phyloP scores from a whole-genome alignment of 306 rosid species.

The Fragaria vesca region DNA sequence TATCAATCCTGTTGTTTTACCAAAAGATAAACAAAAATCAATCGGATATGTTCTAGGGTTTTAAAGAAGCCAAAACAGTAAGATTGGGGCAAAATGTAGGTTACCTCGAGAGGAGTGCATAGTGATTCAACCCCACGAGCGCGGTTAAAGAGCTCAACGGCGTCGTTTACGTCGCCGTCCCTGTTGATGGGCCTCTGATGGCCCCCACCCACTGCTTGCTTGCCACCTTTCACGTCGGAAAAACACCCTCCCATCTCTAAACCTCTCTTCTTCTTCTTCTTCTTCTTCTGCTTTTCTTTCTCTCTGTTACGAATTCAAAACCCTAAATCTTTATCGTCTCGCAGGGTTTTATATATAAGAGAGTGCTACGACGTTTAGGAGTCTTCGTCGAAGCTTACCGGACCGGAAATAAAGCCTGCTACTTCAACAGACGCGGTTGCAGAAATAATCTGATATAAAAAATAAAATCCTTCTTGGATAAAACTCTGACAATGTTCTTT shows the following conservation, averaged over 20 bases:
- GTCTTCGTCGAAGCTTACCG: too few relatives aligned
- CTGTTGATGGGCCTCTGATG: conserved; percentile 15
- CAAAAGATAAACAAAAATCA: not conserved
- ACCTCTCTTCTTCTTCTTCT: too few relatives aligned
- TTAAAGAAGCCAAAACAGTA: not conserved
- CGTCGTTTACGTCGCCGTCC: conserved; percentile 43
- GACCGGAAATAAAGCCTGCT: too few relatives aligned
- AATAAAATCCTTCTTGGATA: too few relatives aligned
- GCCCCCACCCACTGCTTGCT: conserved; percentile 52
- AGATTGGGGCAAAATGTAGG: not conserved
- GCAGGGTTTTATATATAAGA: too few relatives aligned
- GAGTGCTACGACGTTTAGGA: too few relatives aligned
- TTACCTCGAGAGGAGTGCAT: conserved; percentile 53
- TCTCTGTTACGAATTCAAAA: too few relatives aligned
- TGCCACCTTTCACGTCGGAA: conserved; percentile 67
- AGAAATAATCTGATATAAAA: too few relatives aligned
- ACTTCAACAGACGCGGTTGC: too few relatives aligned
- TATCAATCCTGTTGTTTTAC: not conserved
- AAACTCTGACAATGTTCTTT: too few relatives aligned
- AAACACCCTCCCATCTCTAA: conserved; percentile 59
- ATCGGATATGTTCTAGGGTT: not conserved
- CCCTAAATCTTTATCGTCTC: too few relatives aligned
- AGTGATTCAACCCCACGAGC: conserved; percentile 47
- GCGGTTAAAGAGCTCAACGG: conserved; percentile 56
- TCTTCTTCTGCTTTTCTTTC: too few relatives aligned